Evolutionary conservation across 768 basidiomycete species (phyloP).

Genomic region (Mycena rosella): DNA sequence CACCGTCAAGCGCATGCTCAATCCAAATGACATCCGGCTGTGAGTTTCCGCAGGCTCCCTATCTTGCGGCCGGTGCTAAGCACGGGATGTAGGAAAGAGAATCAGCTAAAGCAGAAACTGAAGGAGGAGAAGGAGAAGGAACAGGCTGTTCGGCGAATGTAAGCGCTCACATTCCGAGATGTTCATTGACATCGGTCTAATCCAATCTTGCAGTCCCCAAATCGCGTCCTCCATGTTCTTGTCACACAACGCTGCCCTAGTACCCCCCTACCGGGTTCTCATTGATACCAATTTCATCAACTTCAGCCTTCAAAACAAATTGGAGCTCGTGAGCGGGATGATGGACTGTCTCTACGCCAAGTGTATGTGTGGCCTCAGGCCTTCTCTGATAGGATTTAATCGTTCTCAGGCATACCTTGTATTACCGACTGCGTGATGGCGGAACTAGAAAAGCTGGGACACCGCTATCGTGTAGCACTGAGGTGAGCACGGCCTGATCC

Average conservation of each 20-base stretch:
- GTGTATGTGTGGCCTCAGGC: constrained; percentile 61
- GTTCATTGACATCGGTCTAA: constrained; percentile 20
- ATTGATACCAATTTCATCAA: constrained; percentile 99
- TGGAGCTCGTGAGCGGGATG: constrained; percentile 97
- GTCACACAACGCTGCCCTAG: constrained; percentile 94
- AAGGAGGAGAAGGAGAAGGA: constrained; percentile 86
- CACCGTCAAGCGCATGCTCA: constrained; percentile 91
- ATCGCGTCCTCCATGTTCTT: constrained; percentile 94
- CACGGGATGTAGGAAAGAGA: constrained; percentile 82
- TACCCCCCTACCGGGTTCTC: constrained; percentile 95
- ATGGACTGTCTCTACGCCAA: constrained; percentile 99
- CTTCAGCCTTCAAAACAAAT: constrained; percentile 96
- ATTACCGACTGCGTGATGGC: constrained; percentile 99
- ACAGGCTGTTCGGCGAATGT: constrained; percentile 85
- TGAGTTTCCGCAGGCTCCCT: constrained; percentile 53
- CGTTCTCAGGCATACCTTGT: constrained; percentile 87
- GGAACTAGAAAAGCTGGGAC: constrained; percentile 97
- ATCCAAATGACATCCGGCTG: constrained; percentile 94
- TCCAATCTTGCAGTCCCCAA: constrained; percentile 68
- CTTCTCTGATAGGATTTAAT: constrained; percentile 27
- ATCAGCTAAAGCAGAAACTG: constrained; percentile 89
- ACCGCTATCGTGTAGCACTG: constrained; percentile 93
- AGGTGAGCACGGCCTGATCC: constrained; percentile 64
- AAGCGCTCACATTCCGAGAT: constrained; percentile 19
- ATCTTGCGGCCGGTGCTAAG: constrained; percentile 24